Evolutionary conservation across 176 grass and related monocot genomes (phyloP), one percentile per base, ranked within the genome.

Genomic region (Phragmites australis): DNA sequence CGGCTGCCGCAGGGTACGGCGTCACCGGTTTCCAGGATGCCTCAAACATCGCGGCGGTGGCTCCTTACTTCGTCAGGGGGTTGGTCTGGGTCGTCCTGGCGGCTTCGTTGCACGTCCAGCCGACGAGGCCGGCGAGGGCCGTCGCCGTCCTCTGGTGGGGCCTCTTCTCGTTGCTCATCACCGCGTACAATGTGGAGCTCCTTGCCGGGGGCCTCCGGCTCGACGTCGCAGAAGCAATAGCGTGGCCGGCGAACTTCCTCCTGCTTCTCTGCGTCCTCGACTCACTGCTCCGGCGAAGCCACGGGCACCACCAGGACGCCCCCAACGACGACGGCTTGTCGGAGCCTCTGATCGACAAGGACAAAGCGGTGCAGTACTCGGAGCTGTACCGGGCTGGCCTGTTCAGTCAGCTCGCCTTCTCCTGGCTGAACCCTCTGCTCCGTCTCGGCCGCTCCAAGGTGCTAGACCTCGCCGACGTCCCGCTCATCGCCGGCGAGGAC

Each of bases 401-500:
- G 55, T 81, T 92, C 61, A 57, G 85, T 44, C 76, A 82, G 86
- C 66, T 97, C 11, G 70, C 94, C 25, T 94, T 97, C 82, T 97
- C 92, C 15, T 97, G 94, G 94, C 44, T 97, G 5, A 90, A 92
- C 65, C 87, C 85, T 55, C 86, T 97, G 56, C 89, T 97, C 37
- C 83, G 79, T 22, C 23, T 89, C 15, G 94, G 94, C 66, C 83
- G 77, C 52, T 81, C 94, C n/a, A 94, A 90, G 48, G 79, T 85
- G 22, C 72, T 97, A 60, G 85, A 81, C 44, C 81, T 94, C 65
- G 32, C 41, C 46, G 94, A 97, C 68, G 81, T 97, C 68, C 94
- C 94, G 31, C 65, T 68, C 58, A 81, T 97, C 81, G 77, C 74
- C 62, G 68, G 15, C 17, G 94, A 92, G 30, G 94, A 97, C 77